Conservation (phyloP, 2,329 filamentous ascomycete species). For the Cadophora luteo-olivacea region DNA sequence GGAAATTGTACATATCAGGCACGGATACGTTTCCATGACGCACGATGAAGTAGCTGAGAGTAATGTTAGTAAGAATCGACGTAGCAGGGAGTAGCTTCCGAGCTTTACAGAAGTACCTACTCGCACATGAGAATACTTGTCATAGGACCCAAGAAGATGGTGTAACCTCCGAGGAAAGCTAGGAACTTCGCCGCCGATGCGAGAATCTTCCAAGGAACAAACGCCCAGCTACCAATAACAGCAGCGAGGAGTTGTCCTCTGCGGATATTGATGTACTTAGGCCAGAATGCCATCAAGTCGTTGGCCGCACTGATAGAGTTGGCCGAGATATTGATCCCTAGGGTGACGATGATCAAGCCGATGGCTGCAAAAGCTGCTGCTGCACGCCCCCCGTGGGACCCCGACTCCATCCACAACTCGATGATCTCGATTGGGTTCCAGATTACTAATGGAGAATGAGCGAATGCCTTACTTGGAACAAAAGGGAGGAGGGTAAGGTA, state of each 20-base stretch:
- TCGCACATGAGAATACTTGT: slow-evolving; percentile 57
- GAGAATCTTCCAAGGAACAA: slow-evolving; percentile 72
- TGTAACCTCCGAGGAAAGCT: slow-evolving; percentile 71
- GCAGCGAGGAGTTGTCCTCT: slow-evolving; percentile 62
- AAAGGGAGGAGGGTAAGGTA: no score
- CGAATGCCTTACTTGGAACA: no score
- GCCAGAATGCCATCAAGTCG: slow-evolving; percentile 61
- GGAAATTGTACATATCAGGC: slow-evolving; percentile 46
- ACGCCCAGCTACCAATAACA: slow-evolving; percentile 60
- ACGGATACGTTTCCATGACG: slow-evolving; percentile 46
- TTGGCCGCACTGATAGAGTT: slow-evolving; percentile 62
- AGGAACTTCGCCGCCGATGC: slow-evolving; percentile 63
- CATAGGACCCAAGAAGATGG: slow-evolving; percentile 66
- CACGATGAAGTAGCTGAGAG: slow-evolving; percentile 48
- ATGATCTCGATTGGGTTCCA: slow-evolving; percentile 58
- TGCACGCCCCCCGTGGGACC: slow-evolving; percentile 51
- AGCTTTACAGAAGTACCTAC: slow-evolving; percentile 15
- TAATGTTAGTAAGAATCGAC: slow-evolving; percentile 15
- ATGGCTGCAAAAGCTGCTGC: slow-evolving; percentile 57
- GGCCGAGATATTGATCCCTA: slow-evolving; percentile 63
- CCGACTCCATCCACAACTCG: slow-evolving; percentile 51
- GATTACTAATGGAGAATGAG: slow-evolving; percentile 38
- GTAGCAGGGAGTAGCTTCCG: background rate
- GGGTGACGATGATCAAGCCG: slow-evolving; percentile 59
- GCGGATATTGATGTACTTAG: slow-evolving; percentile 60